Evolutionary conservation across 306 rosid species (phyloP).

Genomic region (Pueraria montana): DNA sequence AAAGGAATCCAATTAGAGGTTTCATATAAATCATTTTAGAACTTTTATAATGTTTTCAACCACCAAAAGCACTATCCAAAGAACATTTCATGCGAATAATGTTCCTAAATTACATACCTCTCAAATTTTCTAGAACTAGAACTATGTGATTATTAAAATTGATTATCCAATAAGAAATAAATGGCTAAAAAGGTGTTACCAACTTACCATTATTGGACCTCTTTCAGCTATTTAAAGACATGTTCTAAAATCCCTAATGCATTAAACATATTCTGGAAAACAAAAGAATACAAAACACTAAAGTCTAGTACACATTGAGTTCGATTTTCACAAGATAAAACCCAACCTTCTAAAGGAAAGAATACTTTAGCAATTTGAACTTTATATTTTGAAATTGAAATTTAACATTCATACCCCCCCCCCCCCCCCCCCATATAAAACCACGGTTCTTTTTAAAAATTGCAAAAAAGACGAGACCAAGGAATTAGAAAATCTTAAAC

Average conservation of each 20-base stretch:
- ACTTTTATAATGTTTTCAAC: too few species aligned
- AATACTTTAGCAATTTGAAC: neutral
- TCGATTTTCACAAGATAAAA: slow-evolving; percentile 5
- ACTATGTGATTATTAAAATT: too few species aligned
- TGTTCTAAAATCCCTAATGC: neutral
- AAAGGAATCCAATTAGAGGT: too few species aligned
- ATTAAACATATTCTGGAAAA: neutral
- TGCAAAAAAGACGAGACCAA: slow-evolving; percentile 3
- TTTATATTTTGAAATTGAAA: neutral
- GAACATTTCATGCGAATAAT: too few species aligned
- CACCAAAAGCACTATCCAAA: too few species aligned
- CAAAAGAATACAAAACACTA: slow-evolving; percentile 25
- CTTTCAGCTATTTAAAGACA: too few species aligned
- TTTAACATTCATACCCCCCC: neutral
- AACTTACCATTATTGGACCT: too few species aligned
- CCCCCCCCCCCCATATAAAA: neutral
- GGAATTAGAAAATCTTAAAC: slow-evolving; percentile 8
- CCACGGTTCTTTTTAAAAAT: neutral
- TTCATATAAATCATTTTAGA: too few species aligned
- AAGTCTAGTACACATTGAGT: neutral
- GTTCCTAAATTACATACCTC: too few species aligned
- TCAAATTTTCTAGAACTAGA: too few species aligned
- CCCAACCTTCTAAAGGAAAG: slow-evolving; percentile 18
- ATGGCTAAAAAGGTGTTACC: too few species aligned
- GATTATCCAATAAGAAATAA: too few species aligned